phyloP scores from a whole-genome alignment of 1,139 yeast species.

The Suhomyces bribrorum region DNA sequence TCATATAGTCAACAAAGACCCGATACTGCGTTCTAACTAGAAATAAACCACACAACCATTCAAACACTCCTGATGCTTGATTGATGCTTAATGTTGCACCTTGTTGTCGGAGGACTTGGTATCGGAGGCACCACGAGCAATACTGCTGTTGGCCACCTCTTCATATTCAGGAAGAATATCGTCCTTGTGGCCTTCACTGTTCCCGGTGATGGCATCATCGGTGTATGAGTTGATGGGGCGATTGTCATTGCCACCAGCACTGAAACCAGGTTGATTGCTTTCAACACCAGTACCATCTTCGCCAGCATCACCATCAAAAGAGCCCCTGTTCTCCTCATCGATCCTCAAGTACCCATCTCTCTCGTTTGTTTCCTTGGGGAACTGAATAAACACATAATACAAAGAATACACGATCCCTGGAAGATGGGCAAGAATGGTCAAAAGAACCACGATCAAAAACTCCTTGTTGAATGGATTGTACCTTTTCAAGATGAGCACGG shows the following conservation, averaged over 20 bases:
- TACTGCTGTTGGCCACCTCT: conserved; percentile 22
- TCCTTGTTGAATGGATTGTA: conserved; percentile 36
- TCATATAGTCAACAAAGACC: too few relatives aligned
- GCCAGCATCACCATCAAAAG: neutral
- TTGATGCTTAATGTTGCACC: conserved; percentile 28
- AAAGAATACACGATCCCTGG: conserved; percentile 40
- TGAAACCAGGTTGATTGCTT: neutral
- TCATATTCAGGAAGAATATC: conserved; percentile 28
- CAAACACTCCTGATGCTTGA: neutral
- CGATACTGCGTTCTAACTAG: too few relatives aligned
- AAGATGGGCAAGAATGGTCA: conserved; percentile 41
- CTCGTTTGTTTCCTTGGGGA: conserved; percentile 2
- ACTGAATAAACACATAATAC: conserved; percentile 28
- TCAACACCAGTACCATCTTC: neutral
- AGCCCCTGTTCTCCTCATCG: conserved; percentile 17
- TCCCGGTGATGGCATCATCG: conserved; percentile 5
- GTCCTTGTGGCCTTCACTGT: conserved; percentile 2
- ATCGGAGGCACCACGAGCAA: conserved; percentile 16
- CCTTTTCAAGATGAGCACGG: conserved; percentile 33
- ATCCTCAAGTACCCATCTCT: conserved; percentile 25
- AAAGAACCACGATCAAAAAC: conserved; percentile 34
- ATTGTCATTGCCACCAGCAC: neutral
- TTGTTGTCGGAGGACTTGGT: conserved; percentile 27
- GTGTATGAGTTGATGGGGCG: conserved; percentile 4
- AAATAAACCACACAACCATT: neutral